Evolutionary conservation across 345 rosid genomes (phyloP), one percentile per base, ranked within the genome.

Genomic region (Gossypium herbaceum): DNA sequence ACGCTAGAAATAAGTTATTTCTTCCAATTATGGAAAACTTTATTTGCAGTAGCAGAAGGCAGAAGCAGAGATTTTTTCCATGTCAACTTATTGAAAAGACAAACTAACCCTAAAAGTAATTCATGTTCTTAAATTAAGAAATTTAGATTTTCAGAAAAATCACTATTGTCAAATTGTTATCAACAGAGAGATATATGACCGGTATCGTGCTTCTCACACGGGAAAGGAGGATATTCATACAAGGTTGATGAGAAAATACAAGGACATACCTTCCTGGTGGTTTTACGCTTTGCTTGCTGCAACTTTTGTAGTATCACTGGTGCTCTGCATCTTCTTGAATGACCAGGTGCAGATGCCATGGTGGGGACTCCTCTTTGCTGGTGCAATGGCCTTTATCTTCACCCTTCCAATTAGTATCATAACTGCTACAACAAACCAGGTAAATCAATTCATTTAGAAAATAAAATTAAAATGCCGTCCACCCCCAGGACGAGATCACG

Each of bases 251-350:
- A 89, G 75, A 78, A 85, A 69, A 76, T 94, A 94, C 82, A 65
- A 85, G 76, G 96, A 89, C 87, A 94, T 92, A 85, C 98, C 98
- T 79, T 60, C 89, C 4, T 92, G 97, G 94, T 94, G 96, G 98
- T 94, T 94, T 77, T 74, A 87, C 79, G 25, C 78, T 29, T 50
- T 90, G 84, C 89, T 94, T 7, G 77, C 44, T 39, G 71, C 60
- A 16, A 86, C 91, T 45, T 51, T 94, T 22, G 79, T 70, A 13
- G 83, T 81, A 52, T 86, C 98, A 47, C 89, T 94, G 64, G 78
- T 77, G 5, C 86, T 94, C 27, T 92, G 97, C 79, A 79, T 80
- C 75, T 76, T 89, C 86, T 76, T 89, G 87, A 90, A 87, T 19
- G 89, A 90, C 62, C 82, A 94, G 77, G 90, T 94, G 68, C 96